Percentiles rank a stretch among this genome's conserved stretches.
Evolutionary conservation across 1,139 yeast species (phyloP).

Genomic region (Candida glucosophila): DNA sequence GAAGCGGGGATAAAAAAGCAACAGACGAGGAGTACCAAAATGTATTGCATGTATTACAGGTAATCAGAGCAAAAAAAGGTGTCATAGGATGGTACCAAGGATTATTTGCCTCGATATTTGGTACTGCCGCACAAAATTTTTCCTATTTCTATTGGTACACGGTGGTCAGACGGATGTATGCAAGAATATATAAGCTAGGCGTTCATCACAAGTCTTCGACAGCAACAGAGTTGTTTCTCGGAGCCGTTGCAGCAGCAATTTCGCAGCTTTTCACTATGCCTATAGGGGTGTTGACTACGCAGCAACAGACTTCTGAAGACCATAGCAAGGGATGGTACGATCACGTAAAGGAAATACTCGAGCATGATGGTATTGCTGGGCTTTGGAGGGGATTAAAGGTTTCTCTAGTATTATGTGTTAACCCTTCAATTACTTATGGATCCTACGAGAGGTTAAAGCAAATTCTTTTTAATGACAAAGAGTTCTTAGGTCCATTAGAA

Average conservation of each 20-base stretch:
- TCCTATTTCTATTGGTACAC: conserved; percentile 87
- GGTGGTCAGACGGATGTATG: conserved; percentile 53
- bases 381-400: conserved; percentile 85
- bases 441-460: conserved; percentile 65
- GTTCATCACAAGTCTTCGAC: conserved; percentile 44
- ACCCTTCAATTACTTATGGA: conserved; percentile 86
- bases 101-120: conserved; percentile 57
- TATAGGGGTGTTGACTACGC: conserved; percentile 72
- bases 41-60: conserved; percentile 53
- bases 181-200: conserved; percentile 29
- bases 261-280: conserved; percentile 83
- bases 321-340: conserved; percentile 27
- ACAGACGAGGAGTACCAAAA: conserved; percentile 34
- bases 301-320: conserved; percentile 62
- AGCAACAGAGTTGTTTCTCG: conserved; percentile 64
- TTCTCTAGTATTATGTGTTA: conserved; percentile 66
- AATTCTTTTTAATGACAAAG: conserved; percentile 38
- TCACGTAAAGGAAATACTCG: conserved; percentile 47
- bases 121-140: conserved; percentile 74
- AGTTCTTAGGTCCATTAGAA: conserved; percentile 52
- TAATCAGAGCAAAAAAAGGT: conserved; percentile 55
- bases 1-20: conserved; percentile 7
- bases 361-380: conserved; percentile 64
- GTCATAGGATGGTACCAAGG: conserved; percentile 73
- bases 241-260: conserved; percentile 78